Percentiles rank a stretch among this genome's conserved stretches.
Evolutionary conservation across 805 yeast species (phyloP).

Genomic region (Candida coleopterorum): DNA sequence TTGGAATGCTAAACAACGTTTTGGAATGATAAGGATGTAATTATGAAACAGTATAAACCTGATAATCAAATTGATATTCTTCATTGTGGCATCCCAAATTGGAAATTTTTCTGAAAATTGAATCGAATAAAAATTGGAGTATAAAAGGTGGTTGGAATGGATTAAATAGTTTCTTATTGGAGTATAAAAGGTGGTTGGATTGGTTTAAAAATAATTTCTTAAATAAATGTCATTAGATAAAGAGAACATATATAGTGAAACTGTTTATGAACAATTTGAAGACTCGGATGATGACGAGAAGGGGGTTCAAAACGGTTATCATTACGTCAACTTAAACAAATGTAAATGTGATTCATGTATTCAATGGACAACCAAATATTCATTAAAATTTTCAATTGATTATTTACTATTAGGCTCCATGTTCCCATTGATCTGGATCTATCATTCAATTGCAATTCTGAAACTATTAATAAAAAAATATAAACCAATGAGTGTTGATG

Average conservation of each 20-base stretch:
- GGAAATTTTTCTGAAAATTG: too few relatives aligned
- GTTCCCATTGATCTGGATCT: slow-evolving; percentile 19
- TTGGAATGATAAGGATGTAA: neutral
- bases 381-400: neutral
- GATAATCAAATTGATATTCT: too few relatives aligned
- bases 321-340: slow-evolving; percentile 3
- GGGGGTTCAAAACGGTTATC: neutral
- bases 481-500: slow-evolving; percentile 9
- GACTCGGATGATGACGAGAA: neutral
- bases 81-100: slow-evolving; percentile 2
- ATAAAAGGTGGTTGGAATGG: too few relatives aligned
- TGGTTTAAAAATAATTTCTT: too few relatives aligned
- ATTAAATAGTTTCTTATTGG: too few relatives aligned
- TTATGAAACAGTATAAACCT: neutral
- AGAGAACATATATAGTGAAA: neutral
- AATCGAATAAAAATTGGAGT: too few relatives aligned
- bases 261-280: neutral
- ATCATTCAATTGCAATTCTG: slow-evolving; percentile 7
- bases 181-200: too few relatives aligned
- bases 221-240: neutral
- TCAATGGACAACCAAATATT: slow-evolving; percentile 2
- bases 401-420: slow-evolving; percentile 15
- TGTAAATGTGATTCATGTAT: slow-evolving; percentile 10
- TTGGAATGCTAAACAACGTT: neutral
- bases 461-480: slow-evolving; percentile 6